Base-by-base conservation (phyloP, 495 filamentous ascomycete genomes). In the Aspergillus haitiensis region DNA sequence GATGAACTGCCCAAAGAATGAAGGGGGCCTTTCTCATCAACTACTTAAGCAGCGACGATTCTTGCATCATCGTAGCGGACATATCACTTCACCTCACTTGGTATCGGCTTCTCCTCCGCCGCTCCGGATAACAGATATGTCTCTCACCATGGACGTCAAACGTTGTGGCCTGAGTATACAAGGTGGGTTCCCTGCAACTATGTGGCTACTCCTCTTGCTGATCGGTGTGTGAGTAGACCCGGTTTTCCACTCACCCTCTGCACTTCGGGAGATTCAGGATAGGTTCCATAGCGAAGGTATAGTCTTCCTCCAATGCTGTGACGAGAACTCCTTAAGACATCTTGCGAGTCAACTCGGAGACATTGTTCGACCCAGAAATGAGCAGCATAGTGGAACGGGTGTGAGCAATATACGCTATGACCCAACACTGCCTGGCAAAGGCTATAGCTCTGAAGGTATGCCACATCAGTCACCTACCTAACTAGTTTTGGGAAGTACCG, bases 391-490 rank as follows among this genome's bases (percentile, higher is more conserved):
- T 21, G 58, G 58, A 11, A 48, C 40, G 6, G 58, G 58, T 13
- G 52, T 60, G 5, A 54, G 58, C 42, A 60, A 54, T 10, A 60
- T 60, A 13, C 58, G 58, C 0, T 60, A 15, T 27, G 39, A 35
- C 1, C 51, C 58, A 3, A 47, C 50, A 7, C 33, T 60, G 32
- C 5, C 13, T 1, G 49, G 40, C 9, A 59, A 59, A 31, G 57
- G 57, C 15, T 59, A 59, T 31, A 59, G 49, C 12, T 52, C 49
- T 47, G 57, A 59, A 39, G 57, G 57, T 59, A 53, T 52, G 37
- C n/a, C 12, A 1, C n/a, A 21, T 16, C 16, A 18, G 16, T 9
- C 16, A 47, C 44, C 8, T 4, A 12, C 2, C 32, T 21, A 1
- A 8, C 27, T 18, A n/a, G 8, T 35, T 40, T 5, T 27, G 32